Percentiles rank a stretch among this genome's conserved stretches.
phyloP scores from a whole-genome alignment of 1,284 basidiomycete species.

The Albatrellus sp. region DNA sequence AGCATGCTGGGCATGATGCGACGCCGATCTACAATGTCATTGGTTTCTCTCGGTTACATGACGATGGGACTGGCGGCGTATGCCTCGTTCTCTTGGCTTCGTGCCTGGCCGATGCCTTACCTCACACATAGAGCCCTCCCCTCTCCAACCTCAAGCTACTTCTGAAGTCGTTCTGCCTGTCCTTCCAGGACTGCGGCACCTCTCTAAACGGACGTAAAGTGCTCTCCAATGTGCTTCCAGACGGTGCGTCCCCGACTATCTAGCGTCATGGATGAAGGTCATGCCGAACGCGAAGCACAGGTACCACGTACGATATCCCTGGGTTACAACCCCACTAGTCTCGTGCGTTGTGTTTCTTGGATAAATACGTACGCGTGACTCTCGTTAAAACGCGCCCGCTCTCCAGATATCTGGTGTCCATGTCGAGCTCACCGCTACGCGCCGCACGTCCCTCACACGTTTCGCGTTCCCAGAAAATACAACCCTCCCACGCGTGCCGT shows the following conservation, averaged over 20 bases:
- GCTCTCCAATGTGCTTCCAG: constrained; percentile 27
- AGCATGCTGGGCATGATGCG: constrained; percentile 53
- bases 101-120: not conserved
- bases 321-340: too few species aligned
- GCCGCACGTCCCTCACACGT: constrained; percentile 35
- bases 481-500: constrained; percentile 35
- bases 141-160: constrained; percentile 53
- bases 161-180: constrained; percentile 35
- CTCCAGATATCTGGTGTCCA: constrained; percentile 45
- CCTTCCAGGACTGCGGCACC: constrained; percentile 37
- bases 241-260: constrained; percentile 34
- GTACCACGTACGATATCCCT: too few species aligned
- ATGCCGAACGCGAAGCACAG: too few species aligned
- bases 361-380: too few species aligned
- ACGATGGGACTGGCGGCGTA: constrained; percentile 49
- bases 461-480: constrained; percentile 15
- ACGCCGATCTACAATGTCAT: constrained; percentile 33
- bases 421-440: constrained; percentile 46
- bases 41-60: constrained; percentile 53
- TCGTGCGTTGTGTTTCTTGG: too few species aligned
- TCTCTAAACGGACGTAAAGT: constrained; percentile 31
- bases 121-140: constrained; percentile 26
- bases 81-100: constrained; percentile 7
- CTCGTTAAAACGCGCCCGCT: too few species aligned
- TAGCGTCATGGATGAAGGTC: too few species aligned